Evolutionary conservation across 257 asterid species (phyloP), one percentile per base, ranked within the genome.

Genomic region (Ballota nigra): DNA sequence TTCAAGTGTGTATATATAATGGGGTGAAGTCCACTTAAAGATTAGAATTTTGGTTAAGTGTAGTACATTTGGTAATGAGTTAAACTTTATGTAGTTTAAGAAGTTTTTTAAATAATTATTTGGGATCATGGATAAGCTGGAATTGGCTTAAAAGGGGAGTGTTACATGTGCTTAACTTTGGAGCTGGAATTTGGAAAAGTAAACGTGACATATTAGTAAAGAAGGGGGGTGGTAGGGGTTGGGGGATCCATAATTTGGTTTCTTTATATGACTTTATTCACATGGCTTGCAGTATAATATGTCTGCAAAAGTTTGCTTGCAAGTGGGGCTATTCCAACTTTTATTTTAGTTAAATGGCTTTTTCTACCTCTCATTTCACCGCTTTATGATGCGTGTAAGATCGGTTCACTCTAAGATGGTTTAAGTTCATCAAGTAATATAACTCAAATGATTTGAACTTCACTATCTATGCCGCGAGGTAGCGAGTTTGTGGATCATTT

Each of bases 141-240:
- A 71, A 41, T 0, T 70, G n/a, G 47, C 4, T 24, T 8, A 55
- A 77, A 71, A 36, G 22, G 36, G 28, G 60, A 9, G 40, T 53
- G 74, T 10, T 24, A 43, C 55, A 63, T 73, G 57, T 62, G 80
- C 26, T 18, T 13, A 72, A 60, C 83, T 81, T 81, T 84, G 75
- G 79, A 79, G 84, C 80, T 84, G 88, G 88, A 84, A 76, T 40
- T 72, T 38, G 73, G 68, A 69, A 78, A 83, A 76, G 84, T 68
- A 69, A 71, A 80, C 56, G 80, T 73, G 71, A 77, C 69, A 53
- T 70, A 72, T 66, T 57, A 75, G 82, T 73, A 75, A 71, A 76
- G 73, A 68, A 36, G 16, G 8, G 51, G 53, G 72, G 45, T 2
- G 4, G 33, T 4, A 29, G 5, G 72, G 34, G 18, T 38, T 72